Conservation (phyloP, 208 protist species). For the Trypanosoma cruzi region DNA sequence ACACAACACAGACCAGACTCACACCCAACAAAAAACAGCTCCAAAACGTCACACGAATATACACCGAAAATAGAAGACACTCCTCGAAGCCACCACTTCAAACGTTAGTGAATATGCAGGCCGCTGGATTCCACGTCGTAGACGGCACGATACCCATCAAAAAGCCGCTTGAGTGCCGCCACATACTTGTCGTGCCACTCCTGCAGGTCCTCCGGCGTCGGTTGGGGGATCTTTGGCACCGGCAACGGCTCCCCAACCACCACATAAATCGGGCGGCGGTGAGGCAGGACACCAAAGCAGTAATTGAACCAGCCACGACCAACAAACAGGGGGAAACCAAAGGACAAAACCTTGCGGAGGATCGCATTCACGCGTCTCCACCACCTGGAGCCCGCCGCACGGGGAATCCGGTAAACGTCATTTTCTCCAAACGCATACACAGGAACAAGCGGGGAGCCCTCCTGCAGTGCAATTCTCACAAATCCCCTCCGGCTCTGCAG, state of each 20-base stretch:
- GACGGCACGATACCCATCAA: slow-evolving; percentile 63
- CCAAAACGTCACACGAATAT: not conserved
- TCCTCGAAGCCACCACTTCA: not conserved
- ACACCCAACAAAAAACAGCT: too few relatives aligned
- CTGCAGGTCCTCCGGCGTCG: slow-evolving; percentile 65
- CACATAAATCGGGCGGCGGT: slow-evolving; percentile 75
- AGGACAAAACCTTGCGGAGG: slow-evolving; percentile 51
- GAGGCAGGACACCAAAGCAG: slow-evolving; percentile 65
- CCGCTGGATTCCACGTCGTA: slow-evolving; percentile 76
- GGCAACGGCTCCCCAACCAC: slow-evolving; percentile 81
- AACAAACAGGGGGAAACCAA: slow-evolving; percentile 66
- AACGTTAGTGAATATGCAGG: slow-evolving; percentile 49
- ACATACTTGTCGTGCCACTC: slow-evolving; percentile 83
- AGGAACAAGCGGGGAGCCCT: slow-evolving; percentile 75
- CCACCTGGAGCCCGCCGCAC: slow-evolving; percentile 30
- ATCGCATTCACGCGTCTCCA: slow-evolving; percentile 35
- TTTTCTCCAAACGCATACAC: slow-evolving; percentile 91
- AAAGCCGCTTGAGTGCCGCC: slow-evolving; percentile 65
- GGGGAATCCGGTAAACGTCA: slow-evolving; percentile 69
- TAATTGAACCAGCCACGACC: slow-evolving; percentile 87
- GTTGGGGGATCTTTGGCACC: slow-evolving; percentile 63
- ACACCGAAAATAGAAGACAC: slow-evolving; percentile 5
- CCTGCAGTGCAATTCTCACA: slow-evolving; percentile 84
- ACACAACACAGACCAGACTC: too few relatives aligned
- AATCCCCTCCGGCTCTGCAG: slow-evolving; percentile 84